Conservation (phyloP, 148 eudicot species). For the Rhododendron molle region DNA sequence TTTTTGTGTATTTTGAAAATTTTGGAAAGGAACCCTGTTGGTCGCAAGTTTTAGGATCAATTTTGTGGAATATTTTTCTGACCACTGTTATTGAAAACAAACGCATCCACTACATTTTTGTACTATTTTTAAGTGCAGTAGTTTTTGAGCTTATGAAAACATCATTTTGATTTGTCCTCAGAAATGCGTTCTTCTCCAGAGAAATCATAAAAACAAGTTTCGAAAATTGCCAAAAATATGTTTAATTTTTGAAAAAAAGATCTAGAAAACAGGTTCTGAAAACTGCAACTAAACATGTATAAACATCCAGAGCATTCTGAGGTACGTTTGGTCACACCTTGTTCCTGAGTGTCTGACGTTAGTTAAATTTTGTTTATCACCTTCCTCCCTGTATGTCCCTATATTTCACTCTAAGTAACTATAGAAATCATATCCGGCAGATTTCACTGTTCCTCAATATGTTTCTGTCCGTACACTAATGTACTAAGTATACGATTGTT, state of each 20-base stretch:
- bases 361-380: background rate
- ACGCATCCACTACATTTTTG: background rate
- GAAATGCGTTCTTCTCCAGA: background rate
- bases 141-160: background rate
- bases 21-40: background rate
- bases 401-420: background rate
- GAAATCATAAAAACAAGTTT: background rate
- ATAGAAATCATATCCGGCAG: background rate
- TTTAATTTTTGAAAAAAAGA: background rate
- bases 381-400: background rate
- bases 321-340: background rate
- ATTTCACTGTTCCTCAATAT: background rate
- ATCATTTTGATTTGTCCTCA: background rate
- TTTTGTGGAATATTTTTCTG: background rate
- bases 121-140: background rate
- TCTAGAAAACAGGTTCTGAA: background rate
- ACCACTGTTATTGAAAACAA: background rate
- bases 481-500: background rate
- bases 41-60: background rate
- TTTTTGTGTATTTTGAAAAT: background rate
- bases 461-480: background rate
- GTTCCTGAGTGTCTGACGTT: background rate
- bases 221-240: background rate
- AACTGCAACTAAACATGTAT: background rate
- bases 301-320: background rate